Evolutionary conservation across 768 basidiomycete genomes (phyloP), one percentile per base, ranked within the genome.

Genomic region (Gymnopilus junonius): DNA sequence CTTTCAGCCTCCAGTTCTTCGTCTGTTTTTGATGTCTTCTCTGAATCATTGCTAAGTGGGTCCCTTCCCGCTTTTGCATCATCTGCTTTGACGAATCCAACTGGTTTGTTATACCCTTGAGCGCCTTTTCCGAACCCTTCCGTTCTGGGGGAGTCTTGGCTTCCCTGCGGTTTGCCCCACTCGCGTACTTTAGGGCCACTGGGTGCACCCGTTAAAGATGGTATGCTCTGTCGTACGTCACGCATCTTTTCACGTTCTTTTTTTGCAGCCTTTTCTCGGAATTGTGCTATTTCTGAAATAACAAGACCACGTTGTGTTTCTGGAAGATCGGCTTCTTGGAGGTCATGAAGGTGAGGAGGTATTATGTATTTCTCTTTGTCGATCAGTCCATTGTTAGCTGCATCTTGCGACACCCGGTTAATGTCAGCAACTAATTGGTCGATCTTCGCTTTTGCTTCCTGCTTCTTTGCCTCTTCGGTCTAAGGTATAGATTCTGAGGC

Each of bases 321-420:
- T 23, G 97, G 97, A 43, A 99, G 85, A 72, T 99, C 97, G 56
- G 95, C 93, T 78, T 97, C 95, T 72, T 95, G 92, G 43, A 99
- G 83, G 77, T 99, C 97, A 76, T 94, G 94, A 20, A 99, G 84
- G 77, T 99, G 97, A n/a, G 94, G 93, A 25, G 95, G 95, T 43
- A 97, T 94, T 65, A 93, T 84, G 73, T 93, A 93, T 84, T 90
- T 89, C 77, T 94, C 92, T 71, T 91, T 90, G 76, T 93, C 90
- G 57, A 87, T 85, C 39, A 87, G 82, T n/a, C 90, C 90, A 61
- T 74, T 88, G 64, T 87, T 87, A 1, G 92, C 89, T 3, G 90
- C 88, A 50, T 93, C 91, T 73, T 90, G 87, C 4, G 91, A 91
- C 21, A 83, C 75, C 39, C 85, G 84, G 65, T 88, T 89, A 70